These are phyloP conservation scores for Rhododendron ferrugineum DNA, from an alignment of 148 eudicot species.

Conservation along the genomic window DNA sequence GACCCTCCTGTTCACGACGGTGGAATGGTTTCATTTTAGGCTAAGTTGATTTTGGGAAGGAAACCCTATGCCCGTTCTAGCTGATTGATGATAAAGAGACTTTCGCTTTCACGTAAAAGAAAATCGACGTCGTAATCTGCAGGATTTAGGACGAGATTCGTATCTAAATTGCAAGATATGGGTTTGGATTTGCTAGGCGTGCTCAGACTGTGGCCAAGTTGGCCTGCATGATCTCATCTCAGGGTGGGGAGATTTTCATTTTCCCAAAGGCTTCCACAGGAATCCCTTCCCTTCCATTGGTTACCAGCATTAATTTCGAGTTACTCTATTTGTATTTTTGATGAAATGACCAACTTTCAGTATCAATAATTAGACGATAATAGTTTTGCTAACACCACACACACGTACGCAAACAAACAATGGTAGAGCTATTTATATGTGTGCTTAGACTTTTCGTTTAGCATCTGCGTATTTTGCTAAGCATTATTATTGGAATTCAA, in stretches of 20 bases:
- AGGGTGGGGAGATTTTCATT: not conserved
- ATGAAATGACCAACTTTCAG: not conserved
- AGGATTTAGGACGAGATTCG: constrained; percentile 11
- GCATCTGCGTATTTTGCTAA: not conserved
- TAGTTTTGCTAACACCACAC: not conserved
- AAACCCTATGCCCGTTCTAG: too few relatives aligned
- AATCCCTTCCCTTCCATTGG: not conserved
- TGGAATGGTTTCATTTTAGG: too few relatives aligned
- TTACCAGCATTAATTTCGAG: not conserved
- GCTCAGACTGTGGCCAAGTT: not conserved
- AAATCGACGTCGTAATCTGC: not conserved
- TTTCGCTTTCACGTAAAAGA: not conserved
- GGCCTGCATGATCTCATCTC: not conserved
- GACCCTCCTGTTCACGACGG: not conserved
- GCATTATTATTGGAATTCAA: not conserved
- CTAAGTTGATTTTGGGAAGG: too few relatives aligned
- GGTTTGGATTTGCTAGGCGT: not conserved
- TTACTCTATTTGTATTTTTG: not conserved
- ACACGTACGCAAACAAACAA: too few relatives aligned
- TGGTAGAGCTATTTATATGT: too few relatives aligned
- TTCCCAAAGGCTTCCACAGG: not conserved
- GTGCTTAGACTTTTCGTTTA: too few relatives aligned
- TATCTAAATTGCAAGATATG: constrained; percentile 6
- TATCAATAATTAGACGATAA: not conserved
- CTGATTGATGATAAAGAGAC: not conserved